A percentile compares a stretch with the other conserved stretches of the same genome.
These are phyloP conservation scores for Ruellia speciosa DNA, from an alignment of 305 asterid species.

Conservation along the genomic window DNA sequence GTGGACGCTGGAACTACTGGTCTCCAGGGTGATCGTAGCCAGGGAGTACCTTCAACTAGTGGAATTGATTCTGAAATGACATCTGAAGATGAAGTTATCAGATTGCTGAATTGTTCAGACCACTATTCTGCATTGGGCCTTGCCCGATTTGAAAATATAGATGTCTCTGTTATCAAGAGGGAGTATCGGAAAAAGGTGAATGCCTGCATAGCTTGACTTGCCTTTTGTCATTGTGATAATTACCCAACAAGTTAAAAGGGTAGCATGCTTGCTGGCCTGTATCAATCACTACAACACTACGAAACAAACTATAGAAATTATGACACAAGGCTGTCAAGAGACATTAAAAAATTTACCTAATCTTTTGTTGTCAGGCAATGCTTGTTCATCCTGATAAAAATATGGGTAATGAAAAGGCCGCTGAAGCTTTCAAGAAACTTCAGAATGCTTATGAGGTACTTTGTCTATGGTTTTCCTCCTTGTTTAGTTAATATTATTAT, in stretches of 20 bases:
- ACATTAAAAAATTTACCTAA: not conserved
- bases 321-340: slow-evolving; percentile 6
- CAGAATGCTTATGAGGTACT: slow-evolving; percentile 92
- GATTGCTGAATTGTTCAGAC: slow-evolving; percentile 70
- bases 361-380: slow-evolving; percentile 64
- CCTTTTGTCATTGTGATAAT: not conserved
- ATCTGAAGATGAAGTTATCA: slow-evolving; percentile 69
- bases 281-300: not conserved
- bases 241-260: slow-evolving; percentile 6
- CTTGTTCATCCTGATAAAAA: slow-evolving; percentile 98
- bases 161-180: slow-evolving; percentile 59
- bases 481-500: not conserved
- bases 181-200: slow-evolving; percentile 88
- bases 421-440: slow-evolving; percentile 93
- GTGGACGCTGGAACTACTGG: slow-evolving; percentile 30
- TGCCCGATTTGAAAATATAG: slow-evolving; percentile 58
- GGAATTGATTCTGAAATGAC: slow-evolving; percentile 69
- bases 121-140: slow-evolving; percentile 84
- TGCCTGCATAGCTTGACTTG: slow-evolving; percentile 11
- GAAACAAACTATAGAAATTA: not conserved
- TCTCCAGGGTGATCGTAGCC: slow-evolving; percentile 39
- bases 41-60: slow-evolving; percentile 80
- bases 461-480: slow-evolving; percentile 10
- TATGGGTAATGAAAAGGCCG: slow-evolving; percentile 94
- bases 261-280: not conserved